phyloP scores from a whole-genome alignment of 768 basidiomycete genomes.

The Kwoniella dejecticola region DNA sequence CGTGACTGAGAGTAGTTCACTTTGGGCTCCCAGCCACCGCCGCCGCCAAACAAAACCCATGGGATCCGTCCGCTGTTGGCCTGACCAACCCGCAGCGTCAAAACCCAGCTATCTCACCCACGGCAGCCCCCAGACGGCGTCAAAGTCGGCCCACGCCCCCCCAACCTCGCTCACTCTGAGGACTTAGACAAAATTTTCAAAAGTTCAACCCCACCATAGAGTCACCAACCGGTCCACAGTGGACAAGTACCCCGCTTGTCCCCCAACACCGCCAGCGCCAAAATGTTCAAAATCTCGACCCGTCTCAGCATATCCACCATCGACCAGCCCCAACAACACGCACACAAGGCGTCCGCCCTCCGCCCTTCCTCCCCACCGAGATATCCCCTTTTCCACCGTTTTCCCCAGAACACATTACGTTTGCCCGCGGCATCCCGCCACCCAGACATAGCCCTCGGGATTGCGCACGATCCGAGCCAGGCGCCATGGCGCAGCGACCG shows the following conservation, averaged over 20 bases:
- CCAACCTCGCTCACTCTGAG: slow-evolving; percentile 73
- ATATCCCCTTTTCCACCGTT: background rate
- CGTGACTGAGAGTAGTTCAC: slow-evolving; percentile 13
- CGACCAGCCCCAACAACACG: background rate
- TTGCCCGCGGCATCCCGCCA: background rate
- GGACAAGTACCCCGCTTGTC: slow-evolving; percentile 6
- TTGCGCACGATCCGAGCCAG: slow-evolving; percentile 6
- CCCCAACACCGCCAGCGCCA: background rate
- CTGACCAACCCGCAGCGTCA: background rate
- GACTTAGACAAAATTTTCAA: slow-evolving; percentile 61
- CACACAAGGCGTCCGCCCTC: background rate
- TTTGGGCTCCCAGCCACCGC: background rate
- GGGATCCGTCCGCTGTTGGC: background rate
- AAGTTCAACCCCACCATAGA: background rate
- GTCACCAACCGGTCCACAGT: background rate
- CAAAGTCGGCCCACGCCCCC: slow-evolving; percentile 68
- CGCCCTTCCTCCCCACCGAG: background rate
- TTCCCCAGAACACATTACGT: background rate
- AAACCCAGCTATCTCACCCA: too few relatives aligned
- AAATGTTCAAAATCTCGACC: background rate
- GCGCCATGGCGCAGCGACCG: background rate
- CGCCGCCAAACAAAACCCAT: background rate
- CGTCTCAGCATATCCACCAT: background rate
- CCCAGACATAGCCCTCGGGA: background rate
- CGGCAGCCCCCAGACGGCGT: slow-evolving; percentile 28